phyloP scores from a whole-genome alignment of 805 yeast species.

The Wickerhamiella kazuoi region DNA sequence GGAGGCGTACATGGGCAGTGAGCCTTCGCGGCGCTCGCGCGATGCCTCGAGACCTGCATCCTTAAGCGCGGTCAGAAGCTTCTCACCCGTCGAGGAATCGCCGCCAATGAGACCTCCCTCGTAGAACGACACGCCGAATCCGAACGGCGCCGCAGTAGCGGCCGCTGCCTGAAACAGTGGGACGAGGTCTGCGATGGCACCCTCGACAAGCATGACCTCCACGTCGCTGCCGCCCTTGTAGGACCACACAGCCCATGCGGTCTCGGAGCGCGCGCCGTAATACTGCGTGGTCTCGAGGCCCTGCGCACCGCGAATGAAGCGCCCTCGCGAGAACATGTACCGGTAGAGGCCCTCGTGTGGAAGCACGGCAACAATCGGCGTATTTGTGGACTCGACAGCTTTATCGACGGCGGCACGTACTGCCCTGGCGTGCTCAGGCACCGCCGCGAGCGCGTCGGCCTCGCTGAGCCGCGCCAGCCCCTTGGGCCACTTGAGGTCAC shows the following conservation, averaged over 20 bases:
- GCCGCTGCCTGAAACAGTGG: not conserved
- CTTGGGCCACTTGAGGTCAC: constrained; percentile 1
- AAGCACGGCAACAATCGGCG: not conserved
- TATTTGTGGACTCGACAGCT: not conserved
- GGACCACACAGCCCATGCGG: constrained; percentile 1
- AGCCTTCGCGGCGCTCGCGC: not conserved
- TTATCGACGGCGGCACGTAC: not conserved
- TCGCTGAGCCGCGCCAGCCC: not conserved
- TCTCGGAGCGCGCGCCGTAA: constrained; percentile 1
- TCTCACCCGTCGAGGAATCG: not conserved
- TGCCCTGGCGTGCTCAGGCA: not conserved
- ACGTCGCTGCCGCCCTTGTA: not conserved
- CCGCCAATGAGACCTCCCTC: not conserved
- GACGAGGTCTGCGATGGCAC: not conserved
- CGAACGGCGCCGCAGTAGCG: not conserved
- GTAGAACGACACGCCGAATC: not conserved
- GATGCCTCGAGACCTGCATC: not conserved
- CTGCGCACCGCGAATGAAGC: not conserved
- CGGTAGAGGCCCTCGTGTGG: not conserved
- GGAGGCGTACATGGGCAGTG: constrained; percentile 3
- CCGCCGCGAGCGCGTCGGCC: not conserved
- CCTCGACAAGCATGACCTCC: not conserved
- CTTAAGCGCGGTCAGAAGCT: not conserved
- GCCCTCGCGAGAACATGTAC: not conserved
- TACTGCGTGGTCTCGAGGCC: not conserved